phyloP scores from a whole-genome alignment of 257 asterid species.

The Marsdenia floribunda region DNA sequence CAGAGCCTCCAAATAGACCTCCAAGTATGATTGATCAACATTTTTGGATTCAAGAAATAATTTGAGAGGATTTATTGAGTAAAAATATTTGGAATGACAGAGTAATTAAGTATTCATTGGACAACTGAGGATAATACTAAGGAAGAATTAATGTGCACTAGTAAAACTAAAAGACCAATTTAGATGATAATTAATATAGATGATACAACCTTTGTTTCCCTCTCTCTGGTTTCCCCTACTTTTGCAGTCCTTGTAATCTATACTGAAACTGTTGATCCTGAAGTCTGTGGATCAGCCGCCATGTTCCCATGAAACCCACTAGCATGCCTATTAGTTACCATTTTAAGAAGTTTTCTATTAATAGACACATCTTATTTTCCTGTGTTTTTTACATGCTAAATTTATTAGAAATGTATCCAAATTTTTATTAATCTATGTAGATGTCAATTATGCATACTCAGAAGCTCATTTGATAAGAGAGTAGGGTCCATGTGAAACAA shows the following conservation, averaged over 20 bases:
- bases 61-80: not conserved
- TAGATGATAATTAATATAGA: not conserved
- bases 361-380: not conserved
- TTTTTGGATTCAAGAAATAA: not conserved
- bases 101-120: not conserved
- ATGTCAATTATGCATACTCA: not conserved
- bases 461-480: not conserved
- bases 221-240: not conserved
- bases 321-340: not conserved
- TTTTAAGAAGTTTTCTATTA: not conserved
- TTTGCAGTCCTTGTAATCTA: not conserved
- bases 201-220: too few relatives aligned
- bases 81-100: not conserved
- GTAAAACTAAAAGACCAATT: not conserved
- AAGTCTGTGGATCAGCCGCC: not conserved
- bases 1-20: conserved; percentile 9
- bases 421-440: not conserved
- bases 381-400: not conserved
- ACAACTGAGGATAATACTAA: not conserved
- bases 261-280: not conserved
- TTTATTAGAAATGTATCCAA: not conserved
- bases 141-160: not conserved
- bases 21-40: not conserved
- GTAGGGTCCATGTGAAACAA: not conserved
- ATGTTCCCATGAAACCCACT: not conserved